These are phyloP conservation scores for Ramaria sp. DNA, from an alignment of 768 basidiomycete genomes.

Conservation along the genomic window DNA sequence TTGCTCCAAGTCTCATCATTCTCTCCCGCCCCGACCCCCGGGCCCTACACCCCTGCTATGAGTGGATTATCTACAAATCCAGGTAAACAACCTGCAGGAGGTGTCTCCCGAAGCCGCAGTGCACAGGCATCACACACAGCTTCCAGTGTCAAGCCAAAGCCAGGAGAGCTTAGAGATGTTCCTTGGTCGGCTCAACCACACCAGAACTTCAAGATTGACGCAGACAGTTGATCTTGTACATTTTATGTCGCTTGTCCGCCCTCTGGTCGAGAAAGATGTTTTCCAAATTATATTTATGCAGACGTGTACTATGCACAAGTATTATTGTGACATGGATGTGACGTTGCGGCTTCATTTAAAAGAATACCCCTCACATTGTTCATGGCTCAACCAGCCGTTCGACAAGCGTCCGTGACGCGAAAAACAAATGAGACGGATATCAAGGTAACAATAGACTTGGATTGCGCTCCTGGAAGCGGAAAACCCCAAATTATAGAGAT, in stretches of 20 bases:
- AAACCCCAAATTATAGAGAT: conserved; percentile 68
- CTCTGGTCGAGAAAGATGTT: background rate
- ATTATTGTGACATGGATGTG: background rate
- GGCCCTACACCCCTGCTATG: conserved; percentile 52
- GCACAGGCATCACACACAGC: conserved; percentile 29
- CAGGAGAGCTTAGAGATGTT: conserved; percentile 24
- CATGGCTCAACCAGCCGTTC: background rate
- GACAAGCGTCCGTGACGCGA: conserved; percentile 52
- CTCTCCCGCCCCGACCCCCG: conserved; percentile 42
- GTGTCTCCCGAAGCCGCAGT: conserved; percentile 49
- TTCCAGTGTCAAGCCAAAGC: conserved; percentile 26
- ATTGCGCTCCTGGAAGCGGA: conserved; percentile 55
- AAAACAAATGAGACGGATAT: conserved; percentile 91
- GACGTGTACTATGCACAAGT: background rate
- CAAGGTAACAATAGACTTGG: conserved; percentile 71
- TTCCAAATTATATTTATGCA: background rate
- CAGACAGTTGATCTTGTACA: background rate
- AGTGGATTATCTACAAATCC: conserved; percentile 16
- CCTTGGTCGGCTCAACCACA: conserved; percentile 46
- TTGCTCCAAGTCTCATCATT: conserved; percentile 79
- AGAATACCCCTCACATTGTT: background rate
- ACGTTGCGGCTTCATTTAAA: background rate
- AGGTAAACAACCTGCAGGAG: conserved; percentile 16
- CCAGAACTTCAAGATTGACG: conserved; percentile 34
- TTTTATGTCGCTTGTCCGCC: background rate